phyloP scores from a whole-genome alignment of 768 basidiomycete species.

The Kwoniella mangroviensis region DNA sequence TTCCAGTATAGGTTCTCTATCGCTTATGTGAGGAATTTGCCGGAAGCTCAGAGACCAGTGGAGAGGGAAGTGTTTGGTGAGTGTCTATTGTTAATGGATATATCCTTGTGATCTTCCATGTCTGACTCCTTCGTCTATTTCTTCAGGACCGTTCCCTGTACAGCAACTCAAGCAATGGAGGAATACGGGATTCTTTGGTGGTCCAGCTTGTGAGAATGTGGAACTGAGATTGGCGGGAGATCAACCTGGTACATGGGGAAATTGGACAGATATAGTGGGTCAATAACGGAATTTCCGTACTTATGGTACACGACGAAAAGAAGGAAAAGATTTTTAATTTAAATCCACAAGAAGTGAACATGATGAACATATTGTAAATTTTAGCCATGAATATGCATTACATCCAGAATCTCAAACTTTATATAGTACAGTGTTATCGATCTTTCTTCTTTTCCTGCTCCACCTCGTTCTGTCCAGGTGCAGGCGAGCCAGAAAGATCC shows the following conservation, averaged over 20 bases:
- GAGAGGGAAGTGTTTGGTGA: conserved; percentile 58
- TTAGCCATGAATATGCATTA: conserved; percentile 1
- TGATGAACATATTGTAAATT: background rate
- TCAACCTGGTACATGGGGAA: conserved; percentile 40
- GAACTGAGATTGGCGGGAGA: conserved; percentile 43
- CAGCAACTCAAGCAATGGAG: conserved; percentile 52
- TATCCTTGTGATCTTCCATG: conserved; percentile 1
- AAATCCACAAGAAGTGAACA: no score
- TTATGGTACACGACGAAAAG: background rate
- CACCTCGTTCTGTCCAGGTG: background rate
- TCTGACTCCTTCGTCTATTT: background rate
- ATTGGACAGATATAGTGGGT: conserved; percentile 43
- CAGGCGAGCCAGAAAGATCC: no score
- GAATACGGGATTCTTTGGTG: conserved; percentile 56
- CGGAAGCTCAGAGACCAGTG: conserved; percentile 54
- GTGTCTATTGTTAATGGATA: no score
- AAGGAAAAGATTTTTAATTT: background rate
- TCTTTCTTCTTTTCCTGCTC: conserved; percentile 38
- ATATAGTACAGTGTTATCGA: conserved; percentile 19
- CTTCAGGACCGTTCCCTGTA: conserved; percentile 54
- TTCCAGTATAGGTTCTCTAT: conserved; percentile 58
- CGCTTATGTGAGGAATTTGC: conserved; percentile 51
- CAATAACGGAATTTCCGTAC: background rate
- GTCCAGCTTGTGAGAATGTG: conserved; percentile 56
- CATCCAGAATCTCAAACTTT: background rate